phyloP scores from a whole-genome alignment of 1,284 basidiomycete genomes.

The Apiotrichum domesticum region DNA sequence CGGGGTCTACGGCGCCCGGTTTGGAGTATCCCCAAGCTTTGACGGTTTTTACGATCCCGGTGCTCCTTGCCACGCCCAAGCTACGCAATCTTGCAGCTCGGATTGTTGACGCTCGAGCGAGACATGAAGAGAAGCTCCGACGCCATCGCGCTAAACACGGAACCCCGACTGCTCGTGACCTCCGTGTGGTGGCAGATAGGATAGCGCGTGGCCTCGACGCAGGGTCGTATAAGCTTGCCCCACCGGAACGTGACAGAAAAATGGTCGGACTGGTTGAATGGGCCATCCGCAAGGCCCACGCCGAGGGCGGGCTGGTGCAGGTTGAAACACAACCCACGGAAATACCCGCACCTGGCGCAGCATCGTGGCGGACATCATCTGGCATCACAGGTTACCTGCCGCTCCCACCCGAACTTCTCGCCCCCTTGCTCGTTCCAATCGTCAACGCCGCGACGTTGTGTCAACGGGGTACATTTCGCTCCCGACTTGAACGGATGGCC shows the following conservation, averaged over 20 bases:
- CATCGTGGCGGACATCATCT: too few species aligned
- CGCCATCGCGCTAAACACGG: conserved; percentile 24
- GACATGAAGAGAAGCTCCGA: conserved; percentile 27
- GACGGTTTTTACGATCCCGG: conserved; percentile 18
- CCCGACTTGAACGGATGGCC: conserved; percentile 3
- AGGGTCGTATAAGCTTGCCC: conserved; percentile 6
- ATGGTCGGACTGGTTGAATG: conserved; percentile 22
- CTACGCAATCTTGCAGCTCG: conserved; percentile 23
- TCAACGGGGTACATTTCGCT: conserved; percentile 2
- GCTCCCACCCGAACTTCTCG: conserved; percentile 27
- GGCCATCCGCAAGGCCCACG: conserved; percentile 24
- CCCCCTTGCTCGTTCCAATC: conserved; percentile 25
- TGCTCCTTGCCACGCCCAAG: conserved; percentile 17
- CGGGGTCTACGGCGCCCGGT: neutral
- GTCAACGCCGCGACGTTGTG: conserved; percentile 8
- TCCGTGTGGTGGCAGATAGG: conserved; percentile 15
- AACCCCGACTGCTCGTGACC: conserved; percentile 7
- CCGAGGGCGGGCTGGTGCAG: conserved; percentile 31
- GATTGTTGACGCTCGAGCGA: conserved; percentile 23
- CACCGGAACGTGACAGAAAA: conserved; percentile 16
- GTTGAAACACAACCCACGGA: conserved; percentile 3
- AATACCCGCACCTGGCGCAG: too few species aligned
- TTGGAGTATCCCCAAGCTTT: neutral
- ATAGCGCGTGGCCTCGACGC: neutral
- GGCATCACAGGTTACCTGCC: conserved; percentile 23